These are phyloP conservation scores for Cicer bijugum DNA, from an alignment of 306 rosid species.

Conservation along the genomic window DNA sequence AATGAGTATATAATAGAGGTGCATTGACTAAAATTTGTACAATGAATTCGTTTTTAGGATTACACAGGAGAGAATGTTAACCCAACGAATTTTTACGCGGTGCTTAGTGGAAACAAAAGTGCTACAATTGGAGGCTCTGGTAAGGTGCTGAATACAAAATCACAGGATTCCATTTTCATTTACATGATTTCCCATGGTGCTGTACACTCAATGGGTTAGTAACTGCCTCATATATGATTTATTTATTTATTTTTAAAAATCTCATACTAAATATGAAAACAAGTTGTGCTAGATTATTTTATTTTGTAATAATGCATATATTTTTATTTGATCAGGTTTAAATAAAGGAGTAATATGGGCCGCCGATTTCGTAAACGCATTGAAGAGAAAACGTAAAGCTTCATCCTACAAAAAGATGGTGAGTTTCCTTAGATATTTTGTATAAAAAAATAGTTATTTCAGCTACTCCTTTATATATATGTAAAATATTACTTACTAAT, in stretches of 20 bases:
- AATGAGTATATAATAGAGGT: too few species aligned
- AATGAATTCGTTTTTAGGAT: conserved; percentile 34
- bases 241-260: too few species aligned
- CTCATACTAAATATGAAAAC: too few species aligned
- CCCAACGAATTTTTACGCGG: conserved; percentile 55
- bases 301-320: too few species aligned
- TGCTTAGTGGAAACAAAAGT: conserved; percentile 54
- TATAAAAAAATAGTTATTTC: too few species aligned
- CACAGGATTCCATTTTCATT: conserved; percentile 63
- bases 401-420: conserved; percentile 62
- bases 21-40: too few species aligned
- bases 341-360: too few species aligned
- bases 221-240: too few species aligned
- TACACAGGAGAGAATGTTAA: conserved; percentile 48
- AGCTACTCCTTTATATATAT: too few species aligned
- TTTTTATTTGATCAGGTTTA: too few species aligned
- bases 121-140: conserved; percentile 64
- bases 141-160: conserved; percentile 63
- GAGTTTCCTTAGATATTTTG: not conserved
- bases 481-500: too few species aligned
- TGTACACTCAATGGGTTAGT: conserved; percentile 54
- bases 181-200: conserved; percentile 65
- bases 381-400: conserved; percentile 59
- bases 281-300: too few species aligned
- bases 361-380: conserved; percentile 16